A percentile compares a stretch with the other conserved stretches of the same genome.
Conservation (phyloP, 768 basidiomycete genomes). For the Lentinula guzmanii region DNA sequence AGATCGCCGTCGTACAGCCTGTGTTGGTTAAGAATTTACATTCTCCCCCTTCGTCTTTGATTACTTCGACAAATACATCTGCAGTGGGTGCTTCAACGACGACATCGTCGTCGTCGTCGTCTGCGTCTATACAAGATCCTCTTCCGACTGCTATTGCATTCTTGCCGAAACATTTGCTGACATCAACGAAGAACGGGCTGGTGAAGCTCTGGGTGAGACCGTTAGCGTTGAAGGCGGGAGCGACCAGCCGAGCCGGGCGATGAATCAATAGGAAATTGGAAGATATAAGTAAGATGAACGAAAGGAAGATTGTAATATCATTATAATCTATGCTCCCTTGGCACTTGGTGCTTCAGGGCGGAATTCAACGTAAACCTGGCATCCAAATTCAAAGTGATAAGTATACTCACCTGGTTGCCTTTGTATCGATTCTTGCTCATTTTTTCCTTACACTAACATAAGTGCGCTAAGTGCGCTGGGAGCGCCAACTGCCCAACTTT, state of each 20-base stretch:
- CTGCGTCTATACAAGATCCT: conserved; percentile 79
- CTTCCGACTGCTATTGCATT: conserved; percentile 71
- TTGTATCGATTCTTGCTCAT: too few species aligned
- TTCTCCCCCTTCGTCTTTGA: neutral
- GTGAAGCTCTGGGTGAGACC: conserved; percentile 86
- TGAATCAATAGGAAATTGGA: neutral
- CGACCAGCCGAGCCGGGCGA: neutral
- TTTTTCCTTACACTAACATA: too few species aligned
- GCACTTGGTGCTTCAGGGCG: neutral
- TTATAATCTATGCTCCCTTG: neutral
- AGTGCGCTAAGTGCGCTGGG: too few species aligned
- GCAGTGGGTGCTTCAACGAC: conserved; percentile 17
- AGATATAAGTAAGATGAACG: neutral
- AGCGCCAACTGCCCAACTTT: too few species aligned
- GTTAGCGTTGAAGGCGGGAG: conserved; percentile 34
- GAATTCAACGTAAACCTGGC: neutral
- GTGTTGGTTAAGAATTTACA: conserved; percentile 56
- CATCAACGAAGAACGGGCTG: conserved; percentile 69
- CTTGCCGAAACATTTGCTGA: conserved; percentile 72
- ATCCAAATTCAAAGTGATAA: too few species aligned
- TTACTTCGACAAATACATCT: neutral
- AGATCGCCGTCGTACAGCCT: conserved; percentile 86
- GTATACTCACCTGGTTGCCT: too few species aligned
- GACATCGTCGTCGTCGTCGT: neutral
- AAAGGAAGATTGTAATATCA: neutral